Evolutionary conservation across 2,329 filamentous ascomycete species (phyloP).

Genomic region (Arachnopeziza araneosa): DNA sequence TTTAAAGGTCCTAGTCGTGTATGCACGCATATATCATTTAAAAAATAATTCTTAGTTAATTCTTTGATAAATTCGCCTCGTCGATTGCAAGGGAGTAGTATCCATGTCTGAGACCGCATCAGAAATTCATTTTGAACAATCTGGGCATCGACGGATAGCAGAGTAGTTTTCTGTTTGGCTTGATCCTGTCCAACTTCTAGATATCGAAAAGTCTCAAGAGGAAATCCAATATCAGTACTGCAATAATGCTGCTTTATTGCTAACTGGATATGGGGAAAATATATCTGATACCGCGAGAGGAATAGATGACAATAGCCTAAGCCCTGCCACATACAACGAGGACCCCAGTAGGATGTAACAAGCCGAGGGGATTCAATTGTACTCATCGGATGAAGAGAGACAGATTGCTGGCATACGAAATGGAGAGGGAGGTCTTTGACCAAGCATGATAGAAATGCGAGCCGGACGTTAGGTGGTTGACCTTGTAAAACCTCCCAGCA

Average conservation of each 20-base stretch:
- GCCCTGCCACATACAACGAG: slow-evolving; percentile 3
- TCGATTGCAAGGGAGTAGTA: slow-evolving; percentile 9
- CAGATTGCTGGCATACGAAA: slow-evolving; percentile 12
- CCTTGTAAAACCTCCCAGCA: slow-evolving; percentile 8
- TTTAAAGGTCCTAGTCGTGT: background rate
- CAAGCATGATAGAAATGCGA: slow-evolving; percentile 10
- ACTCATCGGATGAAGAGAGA: slow-evolving; percentile 10
- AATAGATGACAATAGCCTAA: slow-evolving; percentile 4
- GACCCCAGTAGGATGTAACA: background rate
- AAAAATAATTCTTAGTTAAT: background rate
- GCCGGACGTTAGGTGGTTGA: slow-evolving; percentile 1
- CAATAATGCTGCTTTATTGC: slow-evolving; percentile 13
- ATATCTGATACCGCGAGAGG: slow-evolving; percentile 7
- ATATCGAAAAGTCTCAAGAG: slow-evolving; percentile 12
- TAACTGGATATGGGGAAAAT: slow-evolving; percentile 17
- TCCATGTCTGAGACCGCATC: slow-evolving; percentile 18
- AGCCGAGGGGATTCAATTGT: slow-evolving; percentile 9
- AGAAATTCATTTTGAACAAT: slow-evolving; percentile 16
- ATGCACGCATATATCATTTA: slow-evolving; percentile 8
- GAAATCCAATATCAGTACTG: slow-evolving; percentile 12
- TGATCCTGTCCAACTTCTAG: slow-evolving; percentile 9
- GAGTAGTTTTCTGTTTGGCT: slow-evolving; percentile 3
- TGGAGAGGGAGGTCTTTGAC: slow-evolving; percentile 11
- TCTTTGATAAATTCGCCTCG: slow-evolving; percentile 6
- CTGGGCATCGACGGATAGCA: slow-evolving; percentile 15